phyloP scores from a whole-genome alignment of 208 protist genomes.

The Lotmaria passim region DNA sequence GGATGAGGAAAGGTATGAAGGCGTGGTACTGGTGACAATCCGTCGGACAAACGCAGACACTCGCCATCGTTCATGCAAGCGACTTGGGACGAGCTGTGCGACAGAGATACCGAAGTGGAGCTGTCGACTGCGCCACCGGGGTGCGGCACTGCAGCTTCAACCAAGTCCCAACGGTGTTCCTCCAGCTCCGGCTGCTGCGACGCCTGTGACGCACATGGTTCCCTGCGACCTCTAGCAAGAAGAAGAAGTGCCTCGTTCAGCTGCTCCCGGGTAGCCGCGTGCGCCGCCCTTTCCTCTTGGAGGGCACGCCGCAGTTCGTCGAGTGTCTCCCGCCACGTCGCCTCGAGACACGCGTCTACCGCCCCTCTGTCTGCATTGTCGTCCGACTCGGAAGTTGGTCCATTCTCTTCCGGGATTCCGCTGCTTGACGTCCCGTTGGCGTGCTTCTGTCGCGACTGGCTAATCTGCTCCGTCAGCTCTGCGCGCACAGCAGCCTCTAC shows the following conservation, averaged over 20 bases:
- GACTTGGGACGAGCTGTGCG: background rate
- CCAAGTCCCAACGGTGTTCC: background rate
- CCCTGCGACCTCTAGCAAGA: slow-evolving; percentile 10
- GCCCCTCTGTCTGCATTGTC: background rate
- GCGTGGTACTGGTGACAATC: background rate
- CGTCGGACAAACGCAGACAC: background rate
- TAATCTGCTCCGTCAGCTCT: slow-evolving; percentile 16
- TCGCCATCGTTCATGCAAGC: background rate
- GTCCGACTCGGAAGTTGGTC: background rate
- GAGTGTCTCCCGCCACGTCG: slow-evolving; percentile 10
- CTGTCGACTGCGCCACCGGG: background rate
- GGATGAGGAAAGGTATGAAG: slow-evolving; percentile 3
- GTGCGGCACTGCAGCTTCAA: background rate
- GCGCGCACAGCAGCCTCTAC: slow-evolving; percentile 21
- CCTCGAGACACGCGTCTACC: background rate
- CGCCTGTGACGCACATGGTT: too few species aligned
- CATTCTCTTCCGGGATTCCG: too few species aligned
- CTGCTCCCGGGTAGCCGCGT: slow-evolving; percentile 11
- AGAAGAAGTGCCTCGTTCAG: slow-evolving; percentile 3
- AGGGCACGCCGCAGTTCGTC: slow-evolving; percentile 18
- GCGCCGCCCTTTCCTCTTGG: slow-evolving; percentile 17
- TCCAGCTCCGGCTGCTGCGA: too few species aligned
- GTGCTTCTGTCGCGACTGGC: background rate
- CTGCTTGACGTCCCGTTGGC: background rate
- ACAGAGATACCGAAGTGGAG: background rate